Conservation (phyloP, 805 yeast genomes). For the Metschnikowia lachancei region DNA sequence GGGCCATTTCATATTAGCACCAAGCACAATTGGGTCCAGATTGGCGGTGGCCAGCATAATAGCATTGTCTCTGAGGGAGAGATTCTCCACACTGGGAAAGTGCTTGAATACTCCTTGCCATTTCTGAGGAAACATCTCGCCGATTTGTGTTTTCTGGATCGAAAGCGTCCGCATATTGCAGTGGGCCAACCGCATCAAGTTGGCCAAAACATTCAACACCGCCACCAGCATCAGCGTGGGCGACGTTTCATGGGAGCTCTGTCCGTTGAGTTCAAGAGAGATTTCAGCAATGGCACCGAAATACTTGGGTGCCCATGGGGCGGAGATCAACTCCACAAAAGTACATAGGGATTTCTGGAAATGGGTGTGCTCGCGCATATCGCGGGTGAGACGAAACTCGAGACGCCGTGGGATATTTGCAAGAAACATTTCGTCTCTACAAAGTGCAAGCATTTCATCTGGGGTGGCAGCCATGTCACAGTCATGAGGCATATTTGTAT, state of each 20-base stretch:
- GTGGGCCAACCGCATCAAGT: slow-evolving; percentile 19
- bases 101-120: slow-evolving; percentile 33
- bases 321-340: slow-evolving; percentile 16
- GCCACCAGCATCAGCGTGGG: slow-evolving; percentile 33
- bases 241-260: slow-evolving; percentile 24
- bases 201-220: slow-evolving; percentile 29
- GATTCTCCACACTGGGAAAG: slow-evolving; percentile 21
- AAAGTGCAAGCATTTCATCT: slow-evolving; percentile 3
- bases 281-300: slow-evolving; percentile 19
- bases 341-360: slow-evolving; percentile 13
- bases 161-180: slow-evolving; percentile 24
- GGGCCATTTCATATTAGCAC: slow-evolving; percentile 28
- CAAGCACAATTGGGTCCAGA: slow-evolving; percentile 16
- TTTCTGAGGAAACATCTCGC: slow-evolving; percentile 28
- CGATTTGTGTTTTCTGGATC: slow-evolving; percentile 35
- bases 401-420: slow-evolving; percentile 9
- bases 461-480: slow-evolving; percentile 14
- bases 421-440: slow-evolving; percentile 9
- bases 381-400: slow-evolving; percentile 9
- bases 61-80: slow-evolving; percentile 29
- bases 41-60: slow-evolving; percentile 6
- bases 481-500: background rate
- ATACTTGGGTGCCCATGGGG: slow-evolving; percentile 7
- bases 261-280: slow-evolving; percentile 28
- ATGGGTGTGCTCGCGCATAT: slow-evolving; percentile 15